These are phyloP conservation scores for Cladosporium colombiae DNA, from an alignment of 2,329 filamentous ascomycete genomes.

Conservation along the genomic window DNA sequence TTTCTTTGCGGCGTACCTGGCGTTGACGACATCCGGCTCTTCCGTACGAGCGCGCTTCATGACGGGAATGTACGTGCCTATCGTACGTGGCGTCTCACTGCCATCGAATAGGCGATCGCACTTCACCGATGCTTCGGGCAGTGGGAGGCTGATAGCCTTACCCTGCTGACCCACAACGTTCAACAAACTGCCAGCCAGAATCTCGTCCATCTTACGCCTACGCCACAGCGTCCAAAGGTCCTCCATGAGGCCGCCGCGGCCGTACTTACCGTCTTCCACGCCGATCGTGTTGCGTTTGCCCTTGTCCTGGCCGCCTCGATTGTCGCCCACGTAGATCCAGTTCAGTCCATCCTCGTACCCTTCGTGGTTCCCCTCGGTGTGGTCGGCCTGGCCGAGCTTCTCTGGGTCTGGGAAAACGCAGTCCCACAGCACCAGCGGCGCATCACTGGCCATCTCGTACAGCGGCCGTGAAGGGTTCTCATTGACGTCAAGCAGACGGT, in stretches of 20 bases:
- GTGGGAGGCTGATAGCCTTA: conserved; percentile 14
- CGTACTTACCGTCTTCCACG: conserved; percentile 61
- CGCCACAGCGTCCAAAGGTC: conserved; percentile 83
- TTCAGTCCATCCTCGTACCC: conserved; percentile 60
- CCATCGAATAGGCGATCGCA: conserved; percentile 60
- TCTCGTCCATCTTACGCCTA: conserved; percentile 83
- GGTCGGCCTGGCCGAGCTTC: conserved; percentile 41
- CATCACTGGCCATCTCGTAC: conserved; percentile 89
- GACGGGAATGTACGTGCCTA: conserved; percentile 60
- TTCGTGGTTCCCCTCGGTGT: conserved; percentile 37
- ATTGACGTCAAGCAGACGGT: conserved; percentile 70
- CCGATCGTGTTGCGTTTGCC: conserved; percentile 35
- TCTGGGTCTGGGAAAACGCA: conserved; percentile 73
- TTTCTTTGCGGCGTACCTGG: conserved; percentile 57
- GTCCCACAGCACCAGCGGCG: conserved; percentile 92
- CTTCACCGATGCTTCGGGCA: conserved; percentile 23
- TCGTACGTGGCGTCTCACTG: conserved; percentile 53
- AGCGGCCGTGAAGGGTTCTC: conserved; percentile 74
- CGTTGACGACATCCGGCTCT: conserved; percentile 62
- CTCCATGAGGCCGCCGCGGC: conserved; percentile 66
- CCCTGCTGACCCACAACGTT: conserved; percentile 56
- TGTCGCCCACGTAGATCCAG: conserved; percentile 80
- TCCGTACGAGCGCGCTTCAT: conserved; percentile 59
- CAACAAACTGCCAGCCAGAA: conserved; percentile 74
- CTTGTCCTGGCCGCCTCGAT: conserved; percentile 42